phyloP scores from a whole-genome alignment of 768 basidiomycete species.

The Paxillus ammoniavirescens region DNA sequence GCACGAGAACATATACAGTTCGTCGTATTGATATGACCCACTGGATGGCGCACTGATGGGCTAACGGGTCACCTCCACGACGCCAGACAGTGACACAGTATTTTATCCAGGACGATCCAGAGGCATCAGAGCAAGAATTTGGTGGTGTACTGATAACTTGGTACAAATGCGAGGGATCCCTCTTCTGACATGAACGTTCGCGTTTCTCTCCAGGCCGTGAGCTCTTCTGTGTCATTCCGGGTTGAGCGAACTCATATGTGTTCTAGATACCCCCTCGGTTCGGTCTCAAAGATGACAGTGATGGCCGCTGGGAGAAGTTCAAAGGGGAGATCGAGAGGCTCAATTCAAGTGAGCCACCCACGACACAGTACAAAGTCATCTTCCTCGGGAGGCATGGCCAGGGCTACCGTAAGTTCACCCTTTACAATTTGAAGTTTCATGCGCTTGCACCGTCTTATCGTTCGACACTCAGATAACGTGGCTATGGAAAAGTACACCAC shows the following conservation, averaged over 20 bases:
- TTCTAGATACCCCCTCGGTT: slow-evolving; percentile 54
- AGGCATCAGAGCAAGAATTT: background rate
- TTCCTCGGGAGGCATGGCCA: slow-evolving; percentile 71
- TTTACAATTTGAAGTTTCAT: background rate
- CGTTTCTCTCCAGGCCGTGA: slow-evolving; percentile 11
- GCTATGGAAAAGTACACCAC: slow-evolving; percentile 65
- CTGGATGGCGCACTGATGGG: background rate
- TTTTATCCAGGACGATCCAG: slow-evolving; percentile 23
- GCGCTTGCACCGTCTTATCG: slow-evolving; percentile 31
- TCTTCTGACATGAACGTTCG: background rate
- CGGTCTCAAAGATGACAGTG: slow-evolving; percentile 53
- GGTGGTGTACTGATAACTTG: slow-evolving; percentile 9
- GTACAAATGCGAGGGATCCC: background rate
- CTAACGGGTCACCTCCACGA: background rate
- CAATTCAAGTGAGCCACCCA: slow-evolving; percentile 39
- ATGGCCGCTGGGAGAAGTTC: slow-evolving; percentile 51
- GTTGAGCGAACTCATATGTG: background rate
- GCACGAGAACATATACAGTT: slow-evolving; percentile 11
- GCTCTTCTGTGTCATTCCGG: background rate
- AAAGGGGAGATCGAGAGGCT: slow-evolving; percentile 39
- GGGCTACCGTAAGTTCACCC: slow-evolving; percentile 58
- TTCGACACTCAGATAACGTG: slow-evolving; percentile 62
- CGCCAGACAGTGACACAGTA: slow-evolving; percentile 9
- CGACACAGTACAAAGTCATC: slow-evolving; percentile 57
- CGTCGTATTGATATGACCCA: background rate